A percentile compares a stretch with the other conserved stretches of the same genome.
These are phyloP conservation scores for Neurospora africana DNA, from an alignment of 495 filamentous ascomycete genomes.

Conservation along the genomic window DNA sequence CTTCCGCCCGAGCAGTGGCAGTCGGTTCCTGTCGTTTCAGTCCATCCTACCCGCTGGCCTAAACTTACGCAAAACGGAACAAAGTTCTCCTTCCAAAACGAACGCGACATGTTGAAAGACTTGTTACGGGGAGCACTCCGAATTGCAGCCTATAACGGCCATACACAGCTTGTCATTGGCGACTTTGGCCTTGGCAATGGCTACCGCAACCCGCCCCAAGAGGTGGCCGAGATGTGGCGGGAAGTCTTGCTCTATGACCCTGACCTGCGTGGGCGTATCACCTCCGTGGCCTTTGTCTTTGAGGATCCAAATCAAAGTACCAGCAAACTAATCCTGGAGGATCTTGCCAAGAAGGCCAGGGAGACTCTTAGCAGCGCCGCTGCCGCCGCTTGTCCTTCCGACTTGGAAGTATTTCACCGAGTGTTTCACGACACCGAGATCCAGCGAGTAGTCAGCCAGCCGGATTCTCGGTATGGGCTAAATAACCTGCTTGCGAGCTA, in stretches of 20 bases:
- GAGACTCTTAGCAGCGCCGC: constrained; percentile 13
- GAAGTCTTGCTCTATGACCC: constrained; percentile 52
- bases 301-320: constrained; percentile 40
- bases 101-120: constrained; percentile 58
- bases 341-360: constrained; percentile 36
- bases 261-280: constrained; percentile 58
- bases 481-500: constrained; percentile 30
- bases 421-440: constrained; percentile 34
- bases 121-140: constrained; percentile 60
- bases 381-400: constrained; percentile 19
- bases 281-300: constrained; percentile 62
- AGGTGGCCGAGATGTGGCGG: constrained; percentile 60
- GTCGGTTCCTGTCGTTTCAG: constrained; percentile 56
- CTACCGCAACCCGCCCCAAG: constrained; percentile 56
- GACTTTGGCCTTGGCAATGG: constrained; percentile 62
- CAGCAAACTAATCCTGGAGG: constrained; percentile 33
- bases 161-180: constrained; percentile 52
- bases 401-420: constrained; percentile 32
- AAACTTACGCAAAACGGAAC: constrained; percentile 55
- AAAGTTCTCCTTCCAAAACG: constrained; percentile 56
- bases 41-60: constrained; percentile 57
- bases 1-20: constrained; percentile 36
- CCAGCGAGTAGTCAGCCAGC: constrained; percentile 27
- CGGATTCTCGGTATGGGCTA: constrained; percentile 36
- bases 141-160: constrained; percentile 51